Percentiles rank a stretch among this genome's conserved stretches.
Evolutionary conservation across 768 basidiomycete genomes (phyloP).

Genomic region (Mycena capillaripes): DNA sequence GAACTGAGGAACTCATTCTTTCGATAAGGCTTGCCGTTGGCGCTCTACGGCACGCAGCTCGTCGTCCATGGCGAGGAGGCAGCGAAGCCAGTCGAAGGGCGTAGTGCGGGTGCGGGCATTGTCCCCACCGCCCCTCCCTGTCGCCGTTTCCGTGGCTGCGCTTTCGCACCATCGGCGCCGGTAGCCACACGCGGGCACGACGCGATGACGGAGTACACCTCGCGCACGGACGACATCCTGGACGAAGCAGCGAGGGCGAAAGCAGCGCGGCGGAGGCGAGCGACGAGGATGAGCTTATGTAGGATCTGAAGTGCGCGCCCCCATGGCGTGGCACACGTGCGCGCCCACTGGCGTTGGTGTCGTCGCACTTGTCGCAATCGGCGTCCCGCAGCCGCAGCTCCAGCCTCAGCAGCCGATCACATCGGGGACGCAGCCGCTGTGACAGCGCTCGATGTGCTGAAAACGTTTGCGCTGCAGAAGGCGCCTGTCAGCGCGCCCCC

Average conservation of each 20-base stretch:
- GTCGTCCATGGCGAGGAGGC: constrained; percentile 49
- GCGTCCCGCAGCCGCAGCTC: not conserved
- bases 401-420: constrained; percentile 16
- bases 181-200: constrained; percentile 59
- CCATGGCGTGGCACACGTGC: not conserved
- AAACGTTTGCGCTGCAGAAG: constrained; percentile 18
- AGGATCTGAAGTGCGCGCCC: constrained; percentile 71
- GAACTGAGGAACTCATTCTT: constrained; percentile 2
- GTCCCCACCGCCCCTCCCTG: too few species aligned
- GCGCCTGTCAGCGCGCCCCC: too few species aligned
- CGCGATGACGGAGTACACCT: constrained; percentile 75
- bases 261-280: constrained; percentile 55
- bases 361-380: too few species aligned
- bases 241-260: constrained; percentile 53
- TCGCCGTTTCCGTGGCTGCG: too few species aligned
- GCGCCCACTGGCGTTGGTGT: too few species aligned
- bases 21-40: constrained; percentile 57
- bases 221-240: constrained; percentile 86
- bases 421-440: constrained; percentile 31
- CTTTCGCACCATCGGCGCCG: too few species aligned
- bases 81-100: constrained; percentile 13
- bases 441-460: constrained; percentile 36
- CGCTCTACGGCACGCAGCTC: constrained; percentile 50
- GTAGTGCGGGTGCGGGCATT: not conserved
- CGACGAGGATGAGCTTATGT: constrained; percentile 79